phyloP scores from a whole-genome alignment of 2,329 filamentous ascomycete species.

The Chaetomium olivaceum region DNA sequence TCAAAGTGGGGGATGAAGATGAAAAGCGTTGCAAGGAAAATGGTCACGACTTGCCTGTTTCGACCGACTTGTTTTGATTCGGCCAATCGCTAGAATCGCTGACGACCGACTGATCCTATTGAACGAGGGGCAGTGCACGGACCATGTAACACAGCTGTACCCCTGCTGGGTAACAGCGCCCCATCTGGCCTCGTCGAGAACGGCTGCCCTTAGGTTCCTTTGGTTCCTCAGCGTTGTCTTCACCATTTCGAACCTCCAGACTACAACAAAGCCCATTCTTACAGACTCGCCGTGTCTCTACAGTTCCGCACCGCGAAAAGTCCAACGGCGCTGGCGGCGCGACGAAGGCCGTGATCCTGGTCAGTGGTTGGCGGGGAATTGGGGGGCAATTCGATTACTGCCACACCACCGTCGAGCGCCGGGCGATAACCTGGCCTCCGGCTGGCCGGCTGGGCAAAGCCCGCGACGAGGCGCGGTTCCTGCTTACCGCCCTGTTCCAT shows the following conservation, averaged over 20 bases:
- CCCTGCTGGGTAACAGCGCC: conserved; percentile 15
- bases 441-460: no score
- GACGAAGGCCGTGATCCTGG: conserved; percentile 94
- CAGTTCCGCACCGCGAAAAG: conserved; percentile 56
- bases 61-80: neutral
- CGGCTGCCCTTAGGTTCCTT: neutral
- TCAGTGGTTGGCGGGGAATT: conserved; percentile 46
- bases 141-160: conserved; percentile 2
- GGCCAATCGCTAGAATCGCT: neutral
- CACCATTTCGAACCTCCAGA: neutral
- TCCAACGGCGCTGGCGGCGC: conserved; percentile 55
- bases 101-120: neutral
- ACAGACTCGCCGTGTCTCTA: conserved; percentile 49
- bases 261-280: neutral
- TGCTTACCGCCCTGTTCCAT: no score
- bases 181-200: conserved; percentile 4
- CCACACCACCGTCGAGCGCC: neutral
- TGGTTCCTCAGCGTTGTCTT: neutral
- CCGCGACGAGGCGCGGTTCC: no score
- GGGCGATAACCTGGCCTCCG: no score
- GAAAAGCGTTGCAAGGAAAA: neutral
- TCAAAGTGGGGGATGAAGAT: neutral
- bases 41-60: conserved; percentile 3
- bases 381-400: conserved; percentile 7
- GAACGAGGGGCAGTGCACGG: conserved; percentile 20